A percentile compares a stretch with the other conserved stretches of the same genome.
Conservation (phyloP, 257 asterid genomes). For the Rhazya stricta region DNA sequence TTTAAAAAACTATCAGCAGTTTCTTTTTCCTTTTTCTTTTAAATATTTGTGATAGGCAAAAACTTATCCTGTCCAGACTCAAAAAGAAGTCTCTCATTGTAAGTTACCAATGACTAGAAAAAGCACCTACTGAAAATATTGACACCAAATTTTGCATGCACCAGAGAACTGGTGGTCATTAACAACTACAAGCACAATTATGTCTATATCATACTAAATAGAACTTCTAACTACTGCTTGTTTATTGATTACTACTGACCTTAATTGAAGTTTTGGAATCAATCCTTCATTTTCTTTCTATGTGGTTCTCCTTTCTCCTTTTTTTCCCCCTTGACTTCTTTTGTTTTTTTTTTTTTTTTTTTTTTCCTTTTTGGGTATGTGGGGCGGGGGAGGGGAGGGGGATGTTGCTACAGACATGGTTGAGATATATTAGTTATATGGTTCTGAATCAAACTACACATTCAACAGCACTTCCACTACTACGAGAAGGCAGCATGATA, state of each 20-base stretch:
- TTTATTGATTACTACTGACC: neutral
- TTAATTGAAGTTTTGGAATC: neutral
- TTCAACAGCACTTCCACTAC: too few species aligned
- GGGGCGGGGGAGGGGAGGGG: too few species aligned
- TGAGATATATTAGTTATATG: neutral
- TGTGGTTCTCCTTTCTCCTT: too few species aligned
- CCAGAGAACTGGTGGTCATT: too few species aligned
- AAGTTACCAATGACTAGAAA: neutral
- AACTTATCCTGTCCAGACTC: neutral
- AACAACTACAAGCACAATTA: too few species aligned
- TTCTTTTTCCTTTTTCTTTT: too few species aligned
- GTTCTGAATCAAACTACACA: neutral
- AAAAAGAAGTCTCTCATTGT: neutral
- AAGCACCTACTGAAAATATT: neutral
- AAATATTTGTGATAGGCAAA: neutral
- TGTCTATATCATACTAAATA: too few species aligned
- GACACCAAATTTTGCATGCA: neutral
- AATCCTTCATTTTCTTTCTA: neutral
- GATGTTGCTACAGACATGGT: too few species aligned
- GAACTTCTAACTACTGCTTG: neutral
- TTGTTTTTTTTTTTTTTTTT: too few species aligned
- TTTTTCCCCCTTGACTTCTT: too few species aligned
- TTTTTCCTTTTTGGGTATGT: too few species aligned
- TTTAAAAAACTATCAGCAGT: too few species aligned
- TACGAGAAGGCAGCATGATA: neutral